Evolutionary conservation across 331 rosid species (phyloP), one percentile per base, ranked within the genome.

Genomic region (Malus hybrid): DNA sequence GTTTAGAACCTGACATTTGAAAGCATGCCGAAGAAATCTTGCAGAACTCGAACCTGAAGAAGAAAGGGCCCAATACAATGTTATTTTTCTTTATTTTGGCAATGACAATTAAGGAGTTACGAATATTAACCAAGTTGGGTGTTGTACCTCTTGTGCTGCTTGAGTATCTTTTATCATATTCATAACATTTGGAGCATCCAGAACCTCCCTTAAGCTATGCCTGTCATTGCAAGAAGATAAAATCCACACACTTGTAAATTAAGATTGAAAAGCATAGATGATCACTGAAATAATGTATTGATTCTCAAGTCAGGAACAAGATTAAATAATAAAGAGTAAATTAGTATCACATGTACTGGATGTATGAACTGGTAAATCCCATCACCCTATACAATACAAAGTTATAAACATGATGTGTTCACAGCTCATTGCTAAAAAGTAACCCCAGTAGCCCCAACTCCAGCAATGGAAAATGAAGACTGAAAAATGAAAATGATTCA

Each of bases 121-220:
- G 72, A 63, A 73, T 44, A 44, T 24, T 12, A 67, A 74, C 67
- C 63, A 65, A 74, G 72, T 75, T 11, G 63, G 60, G 16, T 75
- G 16, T 75, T 64, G 78, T 88, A 94, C 99, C 97, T 92, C 99
- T 78, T 85, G 89, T 33, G 99, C 97, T 42, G 97, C 99, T 84
- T 92, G 90, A 22, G 99, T 92, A 88, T 94, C 99, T 84, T 92
- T 90, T 77, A 94, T 90, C 92, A 92, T 73, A 85, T 72, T 94
- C 97, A 94, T 94, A 80, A 94, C 97, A 72, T 86, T 90, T 75
- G 93, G 95, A 70, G 97, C 97, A 84, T 90, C 96, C 83, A 92
- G 79, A 80, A 94, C 97, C 89, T 94, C 99, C 81, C 75, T 89
- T 83, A 90, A 82, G 82, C 97, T 92, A 84, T 94, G 97, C 91